Percentiles rank a stretch among this genome's conserved stretches.
These are phyloP conservation scores for Apostasia ramifera DNA, from an alignment of 106 monocot species.

Conservation along the genomic window DNA sequence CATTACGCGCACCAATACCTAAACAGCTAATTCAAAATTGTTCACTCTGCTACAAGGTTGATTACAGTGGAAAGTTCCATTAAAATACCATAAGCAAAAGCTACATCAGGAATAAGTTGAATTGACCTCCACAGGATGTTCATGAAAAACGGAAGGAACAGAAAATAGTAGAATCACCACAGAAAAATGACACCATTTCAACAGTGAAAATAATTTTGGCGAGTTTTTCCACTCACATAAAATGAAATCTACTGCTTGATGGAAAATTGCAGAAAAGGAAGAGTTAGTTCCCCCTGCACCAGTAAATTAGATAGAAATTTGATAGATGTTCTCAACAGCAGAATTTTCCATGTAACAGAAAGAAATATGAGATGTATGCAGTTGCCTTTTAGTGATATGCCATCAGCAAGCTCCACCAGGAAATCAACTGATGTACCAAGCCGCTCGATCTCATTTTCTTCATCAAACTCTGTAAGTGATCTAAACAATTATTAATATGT, in stretches of 20 bases:
- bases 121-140: too few relatives aligned
- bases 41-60: too few relatives aligned
- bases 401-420: slow-evolving; percentile 44
- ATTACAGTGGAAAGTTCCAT: too few relatives aligned
- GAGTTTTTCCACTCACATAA: slow-evolving; percentile 35
- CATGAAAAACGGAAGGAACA: not conserved
- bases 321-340: not conserved
- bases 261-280: slow-evolving; percentile 53
- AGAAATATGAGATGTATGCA: slow-evolving; percentile 2
- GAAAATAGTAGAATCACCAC: not conserved
- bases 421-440: slow-evolving; percentile 57
- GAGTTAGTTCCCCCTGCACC: slow-evolving; percentile 31
- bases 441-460: slow-evolving; percentile 41
- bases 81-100: too few relatives aligned
- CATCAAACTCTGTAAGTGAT: slow-evolving; percentile 33
- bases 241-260: slow-evolving; percentile 72
- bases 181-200: not conserved
- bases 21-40: too few relatives aligned
- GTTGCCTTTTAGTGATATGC: slow-evolving; percentile 18
- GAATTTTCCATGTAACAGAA: not conserved
- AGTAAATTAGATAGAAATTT: not conserved
- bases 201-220: not conserved
- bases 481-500: not conserved
- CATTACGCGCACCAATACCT: too few relatives aligned
- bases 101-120: too few relatives aligned